Base-by-base conservation (phyloP, 352 stramenopile species). In the Sclerospora graminicola region DNA sequence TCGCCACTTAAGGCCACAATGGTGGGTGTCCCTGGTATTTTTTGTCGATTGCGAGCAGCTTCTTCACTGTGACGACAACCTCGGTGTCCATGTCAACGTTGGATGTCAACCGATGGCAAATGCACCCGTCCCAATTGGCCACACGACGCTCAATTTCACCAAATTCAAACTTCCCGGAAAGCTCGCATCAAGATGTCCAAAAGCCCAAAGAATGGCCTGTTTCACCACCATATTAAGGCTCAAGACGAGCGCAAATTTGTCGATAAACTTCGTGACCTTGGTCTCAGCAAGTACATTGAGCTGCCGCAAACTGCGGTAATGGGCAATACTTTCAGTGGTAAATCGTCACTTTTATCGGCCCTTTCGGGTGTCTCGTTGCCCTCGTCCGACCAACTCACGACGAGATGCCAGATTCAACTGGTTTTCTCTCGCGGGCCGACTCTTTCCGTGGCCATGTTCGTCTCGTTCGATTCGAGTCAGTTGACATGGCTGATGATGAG, bases 261-360 rank as follows among this genome's bases (percentile, higher is more conserved):
- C 8, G 74, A 83, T 24, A 49, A 58, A 8, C 56, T 86, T 36
- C 68, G 70, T 11, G 55, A 67, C 11, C 58, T 84, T 16, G 68
- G 70, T 7, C 56, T 84, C 1, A 63, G 62, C 21, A 50, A 86
- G 49, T 91, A 85, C 52, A 60, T 96, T 24, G 66, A 18, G 47
- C 50, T 95, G 7, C 87, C 84, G 14, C 87, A 92, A 62, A 95
- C 95, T 51, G 79, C 69, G 11, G 87, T 95, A 21, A 87, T 95
- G 72, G 84, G 87, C 8, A 82, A 95, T 52, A 94, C 83, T 13
- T 89, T 67, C 20, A 93, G 74, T 57, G 84, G 82, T 14, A 95
- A 95, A 46, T 89, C 73, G 29, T 90, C 79, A 13, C 65, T 94
- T 6, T 50, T 95, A 1, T 87, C 89, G 15, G 74, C 83, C 16